Base-by-base conservation (phyloP, 371 early-diverging fungal genomes). In the Mortierella sp. region DNA sequence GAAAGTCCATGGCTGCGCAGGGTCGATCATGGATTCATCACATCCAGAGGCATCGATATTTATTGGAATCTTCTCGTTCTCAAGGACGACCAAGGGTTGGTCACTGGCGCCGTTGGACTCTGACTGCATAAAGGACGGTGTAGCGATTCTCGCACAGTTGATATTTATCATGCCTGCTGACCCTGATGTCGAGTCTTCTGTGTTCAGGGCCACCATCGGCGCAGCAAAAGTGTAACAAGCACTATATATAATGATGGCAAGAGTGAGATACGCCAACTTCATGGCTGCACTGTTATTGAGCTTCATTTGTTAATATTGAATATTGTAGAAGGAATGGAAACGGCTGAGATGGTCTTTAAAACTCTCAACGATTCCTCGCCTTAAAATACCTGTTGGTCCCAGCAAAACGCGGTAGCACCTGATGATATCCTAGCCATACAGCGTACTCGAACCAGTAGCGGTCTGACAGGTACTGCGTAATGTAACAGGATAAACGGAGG, bases 41-140 rank as follows among this genome's bases (percentile, higher is more conserved):
- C 60, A 60, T 12, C 28, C 51, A 24, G 60, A 51, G 9, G 30
- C 21, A 17, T 60, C 60, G 51, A 50, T 31, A 39, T 26, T 50
- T 27, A 60, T 21, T 1, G 34, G 42, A 0, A 43, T 4, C 9
- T 37, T 17, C 5, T 60, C 43, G 27, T 32, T 51, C 9, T 42
- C 23, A 3, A 41, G 7, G 2, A 24, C 31, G 8, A 5, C 49
- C 37, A 2, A 0, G 15, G 14, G 37, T 12, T 12, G 30, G 14
- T 27, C 27, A 6, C 14, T 24, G 15, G 34, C 59, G 28, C 6
- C 14, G n/a, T n/a, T 21, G 2, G 44, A 19, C 8, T 8, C 44
- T 7, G 37, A 34, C 19, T 21, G 1, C 8, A 19, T 4, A 8
- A 44, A 21, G 3, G 44, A 4, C 19, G 19, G 19, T 44, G 19